Conservation (phyloP, 2,329 filamentous ascomycete species). For the Sarocladium oryzae region DNA sequence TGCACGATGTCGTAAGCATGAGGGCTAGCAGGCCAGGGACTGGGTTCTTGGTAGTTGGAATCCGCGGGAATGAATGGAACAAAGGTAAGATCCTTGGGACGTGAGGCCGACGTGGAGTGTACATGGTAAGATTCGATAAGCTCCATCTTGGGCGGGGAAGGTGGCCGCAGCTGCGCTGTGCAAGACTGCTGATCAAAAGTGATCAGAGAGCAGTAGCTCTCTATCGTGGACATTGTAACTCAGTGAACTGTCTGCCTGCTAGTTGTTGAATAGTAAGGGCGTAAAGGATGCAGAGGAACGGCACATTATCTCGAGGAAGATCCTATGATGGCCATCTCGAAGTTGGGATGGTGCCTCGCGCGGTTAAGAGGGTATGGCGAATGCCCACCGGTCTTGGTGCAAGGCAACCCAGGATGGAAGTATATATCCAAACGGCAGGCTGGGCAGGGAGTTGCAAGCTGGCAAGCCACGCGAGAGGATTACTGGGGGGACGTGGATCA, state of each 20-base stretch:
- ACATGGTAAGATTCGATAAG: neutral
- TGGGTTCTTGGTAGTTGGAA: neutral
- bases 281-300: too few species aligned
- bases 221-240: conserved; percentile 1
- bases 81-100: conserved; percentile 2
- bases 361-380: neutral
- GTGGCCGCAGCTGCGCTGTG: neutral
- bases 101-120: neutral
- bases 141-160: neutral
- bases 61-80: conserved; percentile 3
- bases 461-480: neutral
- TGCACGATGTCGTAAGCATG: conserved; percentile 8
- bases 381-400: neutral
- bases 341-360: too few species aligned
- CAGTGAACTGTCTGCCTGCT: too few species aligned
- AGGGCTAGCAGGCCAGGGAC: neutral
- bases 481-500: conserved; percentile 8
- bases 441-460: neutral
- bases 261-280: neutral
- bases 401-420: neutral
- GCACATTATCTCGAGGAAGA: neutral
- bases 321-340: neutral
- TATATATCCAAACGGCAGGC: conserved; percentile 8
- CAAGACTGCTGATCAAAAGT: conserved; percentile 3
- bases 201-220: conserved; percentile 6